Conservation (phyloP, 2,329 filamentous ascomycete species). For the Ceratocystis harringtonii region DNA sequence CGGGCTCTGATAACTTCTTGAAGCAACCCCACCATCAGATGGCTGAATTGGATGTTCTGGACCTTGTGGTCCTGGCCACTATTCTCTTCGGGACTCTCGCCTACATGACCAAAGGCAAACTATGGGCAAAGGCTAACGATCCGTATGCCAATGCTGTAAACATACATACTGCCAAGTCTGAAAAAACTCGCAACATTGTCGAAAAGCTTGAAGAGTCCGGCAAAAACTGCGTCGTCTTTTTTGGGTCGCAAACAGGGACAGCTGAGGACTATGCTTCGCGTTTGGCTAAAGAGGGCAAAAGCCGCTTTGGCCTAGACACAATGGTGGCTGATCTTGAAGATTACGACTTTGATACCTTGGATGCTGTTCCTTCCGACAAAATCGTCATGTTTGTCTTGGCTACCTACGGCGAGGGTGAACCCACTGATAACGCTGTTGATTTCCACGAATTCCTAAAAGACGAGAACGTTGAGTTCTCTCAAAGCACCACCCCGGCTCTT, state of each 20-base stretch:
- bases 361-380: conserved; percentile 77
- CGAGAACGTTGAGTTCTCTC: conserved; percentile 69
- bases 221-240: conserved; percentile 98
- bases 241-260: conserved; percentile 94
- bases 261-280: conserved; percentile 96
- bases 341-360: conserved; percentile 90
- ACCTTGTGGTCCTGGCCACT: conserved; percentile 75
- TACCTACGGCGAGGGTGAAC: conserved; percentile 96
- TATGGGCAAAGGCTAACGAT: conserved; percentile 81
- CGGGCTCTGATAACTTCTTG: neutral
- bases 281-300: conserved; percentile 92
- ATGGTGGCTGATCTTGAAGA: conserved; percentile 98
- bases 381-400: conserved; percentile 89
- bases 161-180: conserved; percentile 55
- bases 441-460: conserved; percentile 92
- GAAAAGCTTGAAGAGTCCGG: conserved; percentile 91
- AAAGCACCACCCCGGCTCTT: conserved; percentile 58
- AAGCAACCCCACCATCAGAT: conserved; percentile 36
- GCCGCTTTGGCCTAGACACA: conserved; percentile 87
- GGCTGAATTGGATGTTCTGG: conserved; percentile 92
- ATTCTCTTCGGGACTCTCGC: conserved; percentile 78
- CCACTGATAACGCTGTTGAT: conserved; percentile 95
- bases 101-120: conserved; percentile 94
- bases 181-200: conserved; percentile 78
- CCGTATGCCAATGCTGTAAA: conserved; percentile 65